Evolutionary conservation across 2,329 filamentous ascomycete species (phyloP).

Genomic region (Fusarium sp.): DNA sequence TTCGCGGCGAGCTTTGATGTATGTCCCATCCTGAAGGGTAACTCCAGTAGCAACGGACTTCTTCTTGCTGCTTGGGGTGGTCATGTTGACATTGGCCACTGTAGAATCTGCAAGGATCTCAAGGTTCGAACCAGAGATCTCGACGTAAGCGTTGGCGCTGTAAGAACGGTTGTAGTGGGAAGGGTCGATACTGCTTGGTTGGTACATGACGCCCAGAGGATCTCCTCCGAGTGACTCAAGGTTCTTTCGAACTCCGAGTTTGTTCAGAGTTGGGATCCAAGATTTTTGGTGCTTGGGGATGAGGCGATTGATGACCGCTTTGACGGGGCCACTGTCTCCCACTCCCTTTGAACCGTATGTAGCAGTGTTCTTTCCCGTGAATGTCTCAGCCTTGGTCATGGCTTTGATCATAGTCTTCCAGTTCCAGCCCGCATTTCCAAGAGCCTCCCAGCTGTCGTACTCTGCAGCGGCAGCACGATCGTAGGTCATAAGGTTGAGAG

Average conservation of each 20-base stretch:
- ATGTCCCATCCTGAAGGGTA: slow-evolving; percentile 23
- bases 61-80: slow-evolving; percentile 35
- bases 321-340: slow-evolving; percentile 30
- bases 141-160: slow-evolving; percentile 59
- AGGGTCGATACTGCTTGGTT: slow-evolving; percentile 61
- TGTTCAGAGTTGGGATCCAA: slow-evolving; percentile 59
- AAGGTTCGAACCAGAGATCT: slow-evolving; percentile 57
- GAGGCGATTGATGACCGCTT: slow-evolving; percentile 55
- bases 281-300: slow-evolving; percentile 57
- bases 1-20: slow-evolving; percentile 33
- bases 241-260: slow-evolving; percentile 53
- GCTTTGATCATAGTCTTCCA: slow-evolving; percentile 48
- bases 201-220: slow-evolving; percentile 61
- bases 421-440: slow-evolving; percentile 55
- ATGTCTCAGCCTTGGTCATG: slow-evolving; percentile 38
- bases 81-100: slow-evolving; percentile 37
- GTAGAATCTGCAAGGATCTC: slow-evolving; percentile 38
- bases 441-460: slow-evolving; percentile 53
- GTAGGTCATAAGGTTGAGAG: slow-evolving; percentile 51
- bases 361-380: slow-evolving; percentile 40
- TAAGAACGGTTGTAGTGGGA: slow-evolving; percentile 62
- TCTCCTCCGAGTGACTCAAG: slow-evolving; percentile 61
- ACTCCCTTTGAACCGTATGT: slow-evolving; percentile 40
- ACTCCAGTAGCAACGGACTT: slow-evolving; percentile 38
- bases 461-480: slow-evolving; percentile 46